Conservation (phyloP, 257 asterid species). For the Cinchona pubescens region DNA sequence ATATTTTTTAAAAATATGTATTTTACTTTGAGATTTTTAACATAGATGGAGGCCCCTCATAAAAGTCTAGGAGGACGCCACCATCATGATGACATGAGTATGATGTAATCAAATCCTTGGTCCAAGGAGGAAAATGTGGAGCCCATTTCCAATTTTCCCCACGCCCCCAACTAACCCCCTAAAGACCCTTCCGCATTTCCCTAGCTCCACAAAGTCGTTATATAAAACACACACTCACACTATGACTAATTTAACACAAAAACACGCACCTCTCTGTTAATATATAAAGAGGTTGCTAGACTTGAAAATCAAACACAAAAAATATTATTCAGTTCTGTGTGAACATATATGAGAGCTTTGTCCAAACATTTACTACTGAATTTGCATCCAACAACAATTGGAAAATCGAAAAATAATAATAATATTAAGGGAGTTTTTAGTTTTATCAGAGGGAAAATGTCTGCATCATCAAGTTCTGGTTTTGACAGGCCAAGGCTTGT, state of each 20-base stretch:
- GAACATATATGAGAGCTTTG: constrained; percentile 41
- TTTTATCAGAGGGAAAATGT: constrained; percentile 37
- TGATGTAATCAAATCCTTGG: constrained; percentile 36
- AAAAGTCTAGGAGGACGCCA: neutral
- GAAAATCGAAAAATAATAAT: constrained; percentile 10
- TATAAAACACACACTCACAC: constrained; percentile 3
- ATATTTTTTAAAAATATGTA: too few relatives aligned
- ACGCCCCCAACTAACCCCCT: constrained; percentile 18
- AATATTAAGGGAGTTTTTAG: neutral
- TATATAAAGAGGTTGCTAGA: neutral
- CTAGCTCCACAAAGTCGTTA: neutral
- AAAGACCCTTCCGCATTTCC: neutral
- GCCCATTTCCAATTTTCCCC: constrained; percentile 3
- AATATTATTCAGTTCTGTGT: neutral
- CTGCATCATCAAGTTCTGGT: constrained; percentile 30
- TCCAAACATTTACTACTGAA: constrained; percentile 25
- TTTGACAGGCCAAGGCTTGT: constrained; percentile 69
- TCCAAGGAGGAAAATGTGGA: constrained; percentile 13
- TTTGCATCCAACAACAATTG: constrained; percentile 15
- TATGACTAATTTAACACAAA: neutral
- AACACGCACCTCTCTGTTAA: neutral
- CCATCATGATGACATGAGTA: constrained; percentile 41
- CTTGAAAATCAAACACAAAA: neutral
- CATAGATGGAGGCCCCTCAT: neutral
- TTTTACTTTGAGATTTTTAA: neutral